Evolutionary conservation across 257 asterid species (phyloP), one percentile per base, ranked within the genome.

Genomic region (Solanum neorickii): DNA sequence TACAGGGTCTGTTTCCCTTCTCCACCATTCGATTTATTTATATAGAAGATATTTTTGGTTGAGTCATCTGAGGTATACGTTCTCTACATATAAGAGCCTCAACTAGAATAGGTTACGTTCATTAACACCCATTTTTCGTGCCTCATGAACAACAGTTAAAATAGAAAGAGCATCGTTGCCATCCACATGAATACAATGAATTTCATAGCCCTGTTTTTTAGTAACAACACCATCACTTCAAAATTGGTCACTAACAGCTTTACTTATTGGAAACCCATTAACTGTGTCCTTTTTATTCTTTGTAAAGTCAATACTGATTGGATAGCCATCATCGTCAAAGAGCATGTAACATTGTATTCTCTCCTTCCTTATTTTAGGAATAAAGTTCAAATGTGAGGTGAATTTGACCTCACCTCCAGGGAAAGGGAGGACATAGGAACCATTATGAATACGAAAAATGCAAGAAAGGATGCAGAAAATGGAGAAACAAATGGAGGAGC

Each of bases 211-310:
- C 83, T 91, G 94, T 56, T 97, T 97, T 89, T 92, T 93, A 49
- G 89, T 94, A 70, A 92, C 99, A 89, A 96, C 90, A 44, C 99
- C 99, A 83, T 96, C 98, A 96, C 98, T 94, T 92, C 98, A 93
- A 89, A 95, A 95, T 89, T 96, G 99, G 56, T 94, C 97, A 56
- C 84, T 72, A 87, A 95, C 92, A 83, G 98, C 97, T 47, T 98
- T 96, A 91, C 99, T 96, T 88, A 96, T 96, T 83, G 99, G 98
- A 98, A 98, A 96, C 90, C 99, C 99, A 87, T 96, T 96, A 33
- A 33, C 35, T 3, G 1, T 33, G 35, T 33, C 35, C 35, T 33
- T 4, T 33, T 0, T 3, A 33, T 90, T 96, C 98, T 96, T 90
- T 74, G 88, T 88, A 87, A 87, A 93, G 83, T 94, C 88, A 89